Conservation (phyloP, 495 filamentous ascomycete genomes). For the Bacidia gigantensis region DNA sequence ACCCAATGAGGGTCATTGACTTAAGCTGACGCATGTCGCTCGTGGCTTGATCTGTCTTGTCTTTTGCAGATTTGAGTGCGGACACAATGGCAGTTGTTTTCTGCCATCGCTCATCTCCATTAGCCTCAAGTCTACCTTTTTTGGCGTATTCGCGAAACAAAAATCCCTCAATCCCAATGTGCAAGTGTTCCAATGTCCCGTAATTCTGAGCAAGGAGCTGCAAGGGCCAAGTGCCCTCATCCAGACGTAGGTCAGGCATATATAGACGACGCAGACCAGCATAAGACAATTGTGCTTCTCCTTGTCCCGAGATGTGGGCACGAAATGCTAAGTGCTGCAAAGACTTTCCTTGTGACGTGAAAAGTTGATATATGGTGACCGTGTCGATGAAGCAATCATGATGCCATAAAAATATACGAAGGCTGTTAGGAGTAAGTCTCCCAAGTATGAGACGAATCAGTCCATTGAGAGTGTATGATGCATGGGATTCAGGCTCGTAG, state of each 20-base stretch:
- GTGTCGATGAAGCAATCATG: not conserved
- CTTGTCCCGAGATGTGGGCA: not conserved
- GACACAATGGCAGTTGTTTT: not conserved
- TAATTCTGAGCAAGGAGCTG: not conserved
- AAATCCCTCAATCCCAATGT: not conserved
- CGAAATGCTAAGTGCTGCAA: not conserved
- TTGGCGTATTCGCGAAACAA: not conserved
- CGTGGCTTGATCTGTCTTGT: too few relatives aligned
- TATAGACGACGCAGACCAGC: not conserved
- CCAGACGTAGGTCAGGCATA: not conserved
- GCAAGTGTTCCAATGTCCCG: not conserved
- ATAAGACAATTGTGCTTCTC: not conserved
- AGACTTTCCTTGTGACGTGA: not conserved
- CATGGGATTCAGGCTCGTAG: not conserved
- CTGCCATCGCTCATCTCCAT: not conserved
- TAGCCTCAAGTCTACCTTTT: not conserved
- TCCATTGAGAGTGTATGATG: not conserved
- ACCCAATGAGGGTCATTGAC: not conserved
- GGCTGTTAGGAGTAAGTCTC: not conserved
- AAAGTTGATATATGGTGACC: not conserved
- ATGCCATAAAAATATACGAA: not conserved
- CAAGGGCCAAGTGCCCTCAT: not conserved
- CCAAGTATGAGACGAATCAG: not conserved
- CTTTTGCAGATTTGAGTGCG: too few relatives aligned
- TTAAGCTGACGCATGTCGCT: not conserved